These are phyloP conservation scores for Ustilago loliicola DNA, from an alignment of 1,284 basidiomycete genomes.

Conservation along the genomic window DNA sequence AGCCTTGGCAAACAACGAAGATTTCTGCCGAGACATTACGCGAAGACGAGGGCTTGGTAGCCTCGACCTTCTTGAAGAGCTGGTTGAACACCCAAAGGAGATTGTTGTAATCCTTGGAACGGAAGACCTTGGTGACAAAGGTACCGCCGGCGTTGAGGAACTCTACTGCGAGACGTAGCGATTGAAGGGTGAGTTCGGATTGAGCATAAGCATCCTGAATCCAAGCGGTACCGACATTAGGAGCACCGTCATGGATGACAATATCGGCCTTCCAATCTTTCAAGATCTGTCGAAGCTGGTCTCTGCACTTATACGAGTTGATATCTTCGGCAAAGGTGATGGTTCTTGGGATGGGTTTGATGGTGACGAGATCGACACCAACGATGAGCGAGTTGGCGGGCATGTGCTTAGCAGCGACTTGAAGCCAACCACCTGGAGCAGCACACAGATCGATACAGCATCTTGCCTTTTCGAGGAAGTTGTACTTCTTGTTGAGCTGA, in stretches of 20 bases:
- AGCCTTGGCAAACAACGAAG: constrained; percentile 97
- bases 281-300: constrained; percentile 85
- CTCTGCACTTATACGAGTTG: constrained; percentile 90
- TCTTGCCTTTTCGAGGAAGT: constrained; percentile 88
- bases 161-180: constrained; percentile 94
- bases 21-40: constrained; percentile 99
- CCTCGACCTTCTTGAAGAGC: constrained; percentile 95
- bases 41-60: constrained; percentile 98
- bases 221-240: constrained; percentile 99
- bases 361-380: constrained; percentile 95
- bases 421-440: constrained; percentile 98
- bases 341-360: constrained; percentile 93
- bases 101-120: constrained; percentile 98
- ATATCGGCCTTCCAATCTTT: constrained; percentile 99
- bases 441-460: constrained; percentile 99
- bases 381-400: constrained; percentile 93
- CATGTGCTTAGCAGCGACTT: constrained; percentile 99
- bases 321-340: constrained; percentile 95
- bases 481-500: constrained; percentile 98
- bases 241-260: constrained; percentile 99
- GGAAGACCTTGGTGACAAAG: constrained; percentile 99
- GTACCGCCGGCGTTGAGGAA: constrained; percentile 88
- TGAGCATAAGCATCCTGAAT: constrained; percentile 98
- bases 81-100: constrained; percentile 99
- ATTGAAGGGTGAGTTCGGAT: constrained; percentile 95